Evolutionary conservation across 1,284 basidiomycete genomes (phyloP).

Genomic region (Athelia sp.): DNA sequence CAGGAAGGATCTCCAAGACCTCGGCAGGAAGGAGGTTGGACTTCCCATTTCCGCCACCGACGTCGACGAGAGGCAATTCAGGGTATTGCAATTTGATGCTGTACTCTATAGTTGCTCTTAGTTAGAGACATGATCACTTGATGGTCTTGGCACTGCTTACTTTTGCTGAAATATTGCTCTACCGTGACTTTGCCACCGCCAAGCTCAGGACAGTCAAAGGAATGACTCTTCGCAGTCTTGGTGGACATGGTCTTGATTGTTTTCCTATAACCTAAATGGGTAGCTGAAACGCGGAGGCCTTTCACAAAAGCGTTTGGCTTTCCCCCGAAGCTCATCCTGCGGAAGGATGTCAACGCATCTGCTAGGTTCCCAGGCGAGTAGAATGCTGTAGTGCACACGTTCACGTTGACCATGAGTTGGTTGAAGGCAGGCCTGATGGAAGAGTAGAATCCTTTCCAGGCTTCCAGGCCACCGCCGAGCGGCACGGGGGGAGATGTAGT

Average conservation of each 20-base stretch:
- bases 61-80: constrained; percentile 55
- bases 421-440: constrained; percentile 69
- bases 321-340: constrained; percentile 44
- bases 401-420: constrained; percentile 76
- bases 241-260: constrained; percentile 49
- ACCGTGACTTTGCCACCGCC: constrained; percentile 45
- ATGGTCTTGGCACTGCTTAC: constrained; percentile 32
- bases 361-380: constrained; percentile 62
- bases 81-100: constrained; percentile 43
- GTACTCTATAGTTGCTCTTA: constrained; percentile 48
- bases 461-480: constrained; percentile 62
- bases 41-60: constrained; percentile 53
- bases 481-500: constrained; percentile 32
- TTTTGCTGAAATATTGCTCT: constrained; percentile 55
- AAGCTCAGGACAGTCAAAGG: constrained; percentile 49
- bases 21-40: constrained; percentile 58
- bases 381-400: constrained; percentile 75
- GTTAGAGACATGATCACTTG: not conserved
- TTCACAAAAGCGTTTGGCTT: constrained; percentile 47
- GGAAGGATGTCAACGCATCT: constrained; percentile 49
- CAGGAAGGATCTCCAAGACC: constrained; percentile 63
- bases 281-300: constrained; percentile 53
- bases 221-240: constrained; percentile 43
- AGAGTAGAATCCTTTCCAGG: constrained; percentile 70
- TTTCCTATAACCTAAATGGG: constrained; percentile 55